phyloP scores from a whole-genome alignment of 352 stramenopile species.

The Phytophthora fragariae region DNA sequence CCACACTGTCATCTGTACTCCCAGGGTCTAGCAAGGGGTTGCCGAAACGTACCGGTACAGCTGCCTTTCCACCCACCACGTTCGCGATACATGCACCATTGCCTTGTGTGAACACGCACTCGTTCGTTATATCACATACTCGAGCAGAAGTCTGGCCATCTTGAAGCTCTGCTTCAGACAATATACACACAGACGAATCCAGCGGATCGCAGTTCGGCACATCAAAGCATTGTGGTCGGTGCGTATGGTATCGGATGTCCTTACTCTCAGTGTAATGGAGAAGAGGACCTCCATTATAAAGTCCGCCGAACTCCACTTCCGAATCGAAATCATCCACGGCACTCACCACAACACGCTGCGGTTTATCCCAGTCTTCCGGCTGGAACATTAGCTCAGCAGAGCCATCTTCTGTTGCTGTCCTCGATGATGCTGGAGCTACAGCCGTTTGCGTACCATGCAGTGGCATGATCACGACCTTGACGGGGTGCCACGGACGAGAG shows the following conservation, averaged over 20 bases:
- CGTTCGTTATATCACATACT: constrained; percentile 57
- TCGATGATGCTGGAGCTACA: constrained; percentile 12
- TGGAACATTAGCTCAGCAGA: constrained; percentile 46
- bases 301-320: constrained; percentile 66
- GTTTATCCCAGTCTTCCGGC: constrained; percentile 55
- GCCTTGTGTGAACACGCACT: constrained; percentile 51
- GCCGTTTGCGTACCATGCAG: constrained; percentile 57
- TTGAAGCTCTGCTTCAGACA: constrained; percentile 2
- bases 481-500: constrained; percentile 66
- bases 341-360: constrained; percentile 51
- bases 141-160: constrained; percentile 32
- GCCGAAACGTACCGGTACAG: constrained; percentile 51
- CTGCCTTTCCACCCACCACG: constrained; percentile 3
- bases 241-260: constrained; percentile 72
- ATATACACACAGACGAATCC: constrained; percentile 40
- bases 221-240: constrained; percentile 69
- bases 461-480: constrained; percentile 51
- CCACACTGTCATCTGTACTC: neutral
- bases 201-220: constrained; percentile 56
- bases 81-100: constrained; percentile 63
- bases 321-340: constrained; percentile 69
- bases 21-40: constrained; percentile 39
- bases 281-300: constrained; percentile 64
- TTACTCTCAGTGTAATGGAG: constrained; percentile 64
- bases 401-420: neutral